Evolutionary conservation across 1,284 basidiomycete genomes (phyloP), one percentile per base, ranked within the genome.

Genomic region (Ceratobasidium sp.): DNA sequence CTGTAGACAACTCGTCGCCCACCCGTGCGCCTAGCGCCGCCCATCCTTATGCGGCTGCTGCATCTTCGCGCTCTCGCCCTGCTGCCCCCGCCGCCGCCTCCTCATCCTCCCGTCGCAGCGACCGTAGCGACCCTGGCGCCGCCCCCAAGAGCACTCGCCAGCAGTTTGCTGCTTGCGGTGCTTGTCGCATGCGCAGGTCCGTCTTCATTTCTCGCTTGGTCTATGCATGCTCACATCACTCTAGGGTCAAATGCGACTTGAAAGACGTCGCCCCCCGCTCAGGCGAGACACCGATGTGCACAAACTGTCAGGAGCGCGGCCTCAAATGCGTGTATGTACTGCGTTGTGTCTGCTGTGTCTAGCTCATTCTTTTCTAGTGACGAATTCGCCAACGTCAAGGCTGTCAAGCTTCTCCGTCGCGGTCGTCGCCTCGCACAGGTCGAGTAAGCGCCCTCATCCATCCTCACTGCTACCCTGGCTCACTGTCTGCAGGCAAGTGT

Each of bases 131-230:
- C n/a, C n/a, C n/a, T n/a, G 41, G 32, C 13, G 32, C 41, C 35
- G 88, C 90, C 73, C 88, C 91, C 70, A 92, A 92, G 80, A 89
- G 91, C 13, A 86, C 88, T 2, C 84, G 92, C 61, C 91, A 92
- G 77, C 93, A 94, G 78, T 94, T 93, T 82, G 90, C 91, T 43
- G 94, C 94, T 2, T 96, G 94, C 79, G 94, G 93, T 63, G 93
- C 94, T 44, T 96, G 94, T 82, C 89, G 94, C 67, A 93, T 93
- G 88, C 83, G 94, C 78, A 87, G 94, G 91, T 89, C 69, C 47
- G n/a, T n/a, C n/a, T n/a, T n/a, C n/a, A n/a, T n/a, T n/a, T n/a
- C n/a, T n/a, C n/a, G n/a, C n/a, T n/a, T n/a, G n/a, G n/a, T n/a
- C n/a, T n/a, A n/a, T n/a, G 81, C 77, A 21, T 55, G 62, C 30